Conservation (phyloP, 257 asterid species). For the Fraxinus pennsylvanica region DNA sequence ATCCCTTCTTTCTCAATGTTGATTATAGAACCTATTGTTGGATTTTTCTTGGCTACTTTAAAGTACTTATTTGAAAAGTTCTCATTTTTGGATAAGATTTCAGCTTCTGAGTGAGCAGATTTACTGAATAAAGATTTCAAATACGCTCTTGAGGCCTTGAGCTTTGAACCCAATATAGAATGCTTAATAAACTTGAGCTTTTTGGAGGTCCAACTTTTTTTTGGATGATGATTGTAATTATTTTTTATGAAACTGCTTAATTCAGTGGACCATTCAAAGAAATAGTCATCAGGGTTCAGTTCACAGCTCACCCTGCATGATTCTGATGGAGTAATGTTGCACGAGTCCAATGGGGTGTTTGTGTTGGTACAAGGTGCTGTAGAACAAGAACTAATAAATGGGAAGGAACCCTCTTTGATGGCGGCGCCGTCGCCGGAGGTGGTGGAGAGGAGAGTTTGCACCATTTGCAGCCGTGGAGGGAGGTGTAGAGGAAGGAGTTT, state of each 20-base stretch:
- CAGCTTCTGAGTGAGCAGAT: slow-evolving; percentile 29
- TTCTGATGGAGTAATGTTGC: slow-evolving; percentile 59
- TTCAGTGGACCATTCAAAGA: slow-evolving; percentile 78
- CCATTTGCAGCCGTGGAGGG: slow-evolving; percentile 69
- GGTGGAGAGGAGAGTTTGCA: slow-evolving; percentile 41
- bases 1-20: slow-evolving; percentile 36
- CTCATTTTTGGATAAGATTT: not conserved
- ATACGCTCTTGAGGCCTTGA: slow-evolving; percentile 42
- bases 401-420: slow-evolving; percentile 11
- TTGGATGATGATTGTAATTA: slow-evolving; percentile 5
- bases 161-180: slow-evolving; percentile 36
- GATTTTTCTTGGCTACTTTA: not conserved
- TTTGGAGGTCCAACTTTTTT: slow-evolving; percentile 53
- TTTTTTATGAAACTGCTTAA: slow-evolving; percentile 40
- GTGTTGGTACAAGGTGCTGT: not conserved
- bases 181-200: slow-evolving; percentile 42
- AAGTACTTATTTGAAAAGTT: not conserved
- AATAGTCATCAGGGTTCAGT: slow-evolving; percentile 61
- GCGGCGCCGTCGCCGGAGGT: not conserved
- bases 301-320: slow-evolving; percentile 82
- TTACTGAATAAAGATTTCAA: slow-evolving; percentile 42
- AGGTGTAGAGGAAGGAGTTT: slow-evolving; percentile 86
- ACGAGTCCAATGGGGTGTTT: not conserved
- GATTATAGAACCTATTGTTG: slow-evolving; percentile 32
- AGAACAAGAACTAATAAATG: slow-evolving; percentile 21